These are phyloP conservation scores for Lichtheimia ramosa DNA, from an alignment of 371 early-diverging fungal species.

Conservation along the genomic window DNA sequence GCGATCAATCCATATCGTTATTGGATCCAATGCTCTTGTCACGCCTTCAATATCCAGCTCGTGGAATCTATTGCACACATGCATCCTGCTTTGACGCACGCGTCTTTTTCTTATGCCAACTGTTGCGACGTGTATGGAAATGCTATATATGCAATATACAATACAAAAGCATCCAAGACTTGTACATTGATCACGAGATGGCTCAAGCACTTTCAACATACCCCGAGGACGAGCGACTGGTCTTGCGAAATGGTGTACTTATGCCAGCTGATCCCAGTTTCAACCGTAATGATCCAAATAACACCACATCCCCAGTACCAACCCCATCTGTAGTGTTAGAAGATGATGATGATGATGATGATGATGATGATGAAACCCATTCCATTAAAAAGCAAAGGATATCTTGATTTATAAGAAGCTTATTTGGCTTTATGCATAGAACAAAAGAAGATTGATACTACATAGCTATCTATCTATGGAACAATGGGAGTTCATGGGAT, in stretches of 20 bases:
- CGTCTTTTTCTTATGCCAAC: slow-evolving; percentile 15
- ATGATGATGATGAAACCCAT: background rate
- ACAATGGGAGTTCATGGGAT: no score
- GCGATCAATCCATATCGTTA: slow-evolving; percentile 33
- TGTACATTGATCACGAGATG: slow-evolving; percentile 20
- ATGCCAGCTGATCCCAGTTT: background rate
- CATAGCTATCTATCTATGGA: no score
- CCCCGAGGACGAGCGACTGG: slow-evolving; percentile 14
- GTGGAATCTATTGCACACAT: slow-evolving; percentile 44
- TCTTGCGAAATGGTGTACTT: slow-evolving; percentile 12
- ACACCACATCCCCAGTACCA: background rate
- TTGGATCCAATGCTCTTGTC: slow-evolving; percentile 34
- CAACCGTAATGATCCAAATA: background rate
- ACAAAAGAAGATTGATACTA: no score
- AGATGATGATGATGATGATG: slow-evolving; percentile 1
- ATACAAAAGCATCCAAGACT: slow-evolving; percentile 22
- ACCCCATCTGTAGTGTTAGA: background rate
- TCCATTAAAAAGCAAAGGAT: background rate
- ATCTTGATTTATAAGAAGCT: no score
- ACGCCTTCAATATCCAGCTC: slow-evolving; percentile 34
- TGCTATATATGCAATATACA: slow-evolving; percentile 20
- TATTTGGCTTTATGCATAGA: no score
- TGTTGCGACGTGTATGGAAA: slow-evolving; percentile 10
- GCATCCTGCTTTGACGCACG: slow-evolving; percentile 34
- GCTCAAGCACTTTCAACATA: slow-evolving; percentile 13